Evolutionary conservation across 768 basidiomycete species (phyloP).

Genomic region (Dacryopinax primogenitus): DNA sequence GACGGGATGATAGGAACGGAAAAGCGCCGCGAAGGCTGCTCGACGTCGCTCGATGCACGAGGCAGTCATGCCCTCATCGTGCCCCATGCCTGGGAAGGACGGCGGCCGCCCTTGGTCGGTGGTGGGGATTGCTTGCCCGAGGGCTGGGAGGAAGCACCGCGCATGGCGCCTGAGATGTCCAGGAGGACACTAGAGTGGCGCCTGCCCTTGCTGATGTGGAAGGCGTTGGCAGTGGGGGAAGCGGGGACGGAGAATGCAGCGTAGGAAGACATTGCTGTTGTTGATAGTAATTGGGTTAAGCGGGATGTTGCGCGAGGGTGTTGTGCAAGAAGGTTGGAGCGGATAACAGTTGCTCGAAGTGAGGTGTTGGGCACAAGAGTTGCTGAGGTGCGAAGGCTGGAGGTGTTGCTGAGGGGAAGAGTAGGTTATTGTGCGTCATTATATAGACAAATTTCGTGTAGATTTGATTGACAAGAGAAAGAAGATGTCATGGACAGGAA

Average conservation of each 20-base stretch:
- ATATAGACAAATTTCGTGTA: background rate
- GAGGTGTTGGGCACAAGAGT: slow-evolving; percentile 4
- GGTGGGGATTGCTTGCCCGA: slow-evolving; percentile 3
- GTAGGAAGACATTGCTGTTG: background rate
- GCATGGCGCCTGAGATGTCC: background rate
- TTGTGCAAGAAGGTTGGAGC: background rate
- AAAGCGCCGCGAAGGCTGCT: slow-evolving; percentile 1
- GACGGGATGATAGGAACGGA: background rate
- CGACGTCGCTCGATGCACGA: background rate
- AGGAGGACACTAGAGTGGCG: background rate
- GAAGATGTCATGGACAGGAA: background rate
- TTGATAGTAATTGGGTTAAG: background rate
- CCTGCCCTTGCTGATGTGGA: background rate
- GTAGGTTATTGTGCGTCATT: background rate
- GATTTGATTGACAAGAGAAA: background rate
- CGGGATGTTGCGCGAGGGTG: background rate
- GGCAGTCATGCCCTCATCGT: background rate
- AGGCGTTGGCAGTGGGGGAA: slow-evolving; percentile 3
- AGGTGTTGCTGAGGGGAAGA: background rate
- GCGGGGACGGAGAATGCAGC: background rate
- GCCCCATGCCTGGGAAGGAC: slow-evolving; percentile 2
- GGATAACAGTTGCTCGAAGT: background rate
- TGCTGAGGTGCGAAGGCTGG: background rate
- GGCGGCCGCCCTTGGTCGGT: background rate
- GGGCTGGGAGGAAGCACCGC: slow-evolving; percentile 1